These are phyloP conservation scores for Fusarium gaditjirri DNA, from an alignment of 2,329 filamentous ascomycete species.

Conservation along the genomic window DNA sequence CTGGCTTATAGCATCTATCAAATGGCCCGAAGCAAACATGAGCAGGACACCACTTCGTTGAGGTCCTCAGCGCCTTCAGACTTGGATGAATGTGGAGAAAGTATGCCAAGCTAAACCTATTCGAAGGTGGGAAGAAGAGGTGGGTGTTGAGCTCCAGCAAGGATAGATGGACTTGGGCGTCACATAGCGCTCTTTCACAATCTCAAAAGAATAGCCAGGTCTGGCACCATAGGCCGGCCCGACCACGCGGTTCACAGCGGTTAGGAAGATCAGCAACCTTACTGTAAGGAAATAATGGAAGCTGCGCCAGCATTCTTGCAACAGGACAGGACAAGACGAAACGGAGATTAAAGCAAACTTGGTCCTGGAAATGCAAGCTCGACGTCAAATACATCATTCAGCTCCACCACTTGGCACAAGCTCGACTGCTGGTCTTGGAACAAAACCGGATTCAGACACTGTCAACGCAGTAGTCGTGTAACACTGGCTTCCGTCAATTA, in stretches of 20 bases:
- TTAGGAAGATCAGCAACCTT: slow-evolving; percentile 34
- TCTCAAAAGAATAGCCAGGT: slow-evolving; percentile 30
- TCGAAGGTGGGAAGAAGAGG: slow-evolving; percentile 8
- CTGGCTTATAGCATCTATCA: background rate
- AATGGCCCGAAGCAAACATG: slow-evolving; percentile 15
- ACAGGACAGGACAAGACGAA: background rate
- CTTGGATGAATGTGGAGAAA: slow-evolving; percentile 26
- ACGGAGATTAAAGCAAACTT: slow-evolving; percentile 26
- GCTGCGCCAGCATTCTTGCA: slow-evolving; percentile 4
- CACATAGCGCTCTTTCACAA: slow-evolving; percentile 22
- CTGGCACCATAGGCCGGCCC: slow-evolving; percentile 42
- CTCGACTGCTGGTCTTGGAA: slow-evolving; percentile 15
- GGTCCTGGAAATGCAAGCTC: slow-evolving; percentile 12
- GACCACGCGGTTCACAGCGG: slow-evolving; percentile 29
- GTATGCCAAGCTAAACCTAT: slow-evolving; percentile 26
- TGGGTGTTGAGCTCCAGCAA: slow-evolving; percentile 32
- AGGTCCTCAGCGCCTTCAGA: slow-evolving; percentile 12
- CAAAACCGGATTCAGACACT: slow-evolving; percentile 34
- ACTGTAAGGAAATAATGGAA: slow-evolving; percentile 22
- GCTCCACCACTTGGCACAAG: slow-evolving; percentile 28
- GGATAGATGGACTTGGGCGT: slow-evolving; percentile 29
- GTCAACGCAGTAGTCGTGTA: slow-evolving; percentile 20
- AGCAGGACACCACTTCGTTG: slow-evolving; percentile 25
- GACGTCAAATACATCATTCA: slow-evolving; percentile 36
- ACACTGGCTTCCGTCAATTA: slow-evolving; percentile 32